Evolutionary conservation across 306 rosid species (phyloP), one percentile per base, ranked within the genome.

Genomic region (Astragalus membranaceus): DNA sequence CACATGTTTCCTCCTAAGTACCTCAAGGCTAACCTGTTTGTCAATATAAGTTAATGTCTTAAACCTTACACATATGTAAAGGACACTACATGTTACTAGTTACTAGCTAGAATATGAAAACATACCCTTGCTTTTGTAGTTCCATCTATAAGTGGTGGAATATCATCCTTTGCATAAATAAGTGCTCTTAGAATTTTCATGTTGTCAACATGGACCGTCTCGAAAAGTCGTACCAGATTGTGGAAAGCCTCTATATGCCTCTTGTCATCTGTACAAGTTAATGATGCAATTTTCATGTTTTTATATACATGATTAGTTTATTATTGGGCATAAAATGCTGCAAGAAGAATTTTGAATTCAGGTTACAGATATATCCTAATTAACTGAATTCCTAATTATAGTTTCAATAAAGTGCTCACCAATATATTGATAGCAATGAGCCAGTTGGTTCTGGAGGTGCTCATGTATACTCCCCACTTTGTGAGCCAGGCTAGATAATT

Each of bases 1-100:
- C 80, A 88, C 96, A 71, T 90, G 89, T 62, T 77, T 93, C 77
- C 90, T 88, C 84, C 92, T 84, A 20, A 90, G 77, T 5, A 80
- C 85, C 42, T 94, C 97, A 3, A 88, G 78, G 73, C 59, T 63
- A 57, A 10, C 78, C 96, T 90, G 90, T 29, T 70, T 77, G 70
- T 71, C 54, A 39, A 5, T 6, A 39, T 6, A 39, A 8, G 11
- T 32, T 48, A 43, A 17, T 43, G 17, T 55, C 20, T 54, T 12
- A 75, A 20, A 56, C 14, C 50, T 4, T 6, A 41, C 35, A 13
- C 43, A 35, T 7, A 13, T 12, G 14, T 53, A 44, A 46, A 64
- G 20, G 32, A 47, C 64, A 64, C 64, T 37, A 48, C 10, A 26
- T 72, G 64, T 65, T n/a, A 48, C 16, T 70, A n/a, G n/a, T n/a